Conservation (phyloP, 495 filamentous ascomycete species). For the Aspergillus homomorphus region DNA sequence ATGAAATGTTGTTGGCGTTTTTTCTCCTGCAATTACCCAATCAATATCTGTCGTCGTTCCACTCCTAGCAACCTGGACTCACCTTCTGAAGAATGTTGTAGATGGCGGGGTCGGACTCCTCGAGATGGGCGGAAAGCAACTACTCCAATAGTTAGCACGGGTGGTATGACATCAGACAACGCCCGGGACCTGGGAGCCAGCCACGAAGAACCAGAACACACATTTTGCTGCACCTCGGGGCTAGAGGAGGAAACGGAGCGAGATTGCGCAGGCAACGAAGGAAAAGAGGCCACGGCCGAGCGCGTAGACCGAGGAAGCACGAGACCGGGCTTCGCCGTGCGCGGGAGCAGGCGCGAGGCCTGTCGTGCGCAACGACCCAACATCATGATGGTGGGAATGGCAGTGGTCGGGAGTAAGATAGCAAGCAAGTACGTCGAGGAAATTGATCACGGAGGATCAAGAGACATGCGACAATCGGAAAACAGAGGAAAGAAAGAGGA, state of each 20-base stretch:
- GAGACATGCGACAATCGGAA: not conserved
- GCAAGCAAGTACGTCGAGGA: slow-evolving; percentile 3
- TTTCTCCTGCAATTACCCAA: slow-evolving; percentile 68
- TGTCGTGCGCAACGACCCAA: slow-evolving; percentile 43
- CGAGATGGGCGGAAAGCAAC: slow-evolving; percentile 74
- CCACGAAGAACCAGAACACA: slow-evolving; percentile 10
- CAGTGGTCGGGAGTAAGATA: not conserved
- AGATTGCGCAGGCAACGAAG: slow-evolving; percentile 27
- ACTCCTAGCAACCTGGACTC: slow-evolving; percentile 2
- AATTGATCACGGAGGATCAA: slow-evolving; percentile 1
- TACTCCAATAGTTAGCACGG: slow-evolving; percentile 27
- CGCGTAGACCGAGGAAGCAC: slow-evolving; percentile 14
- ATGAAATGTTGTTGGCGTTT: slow-evolving; percentile 93
- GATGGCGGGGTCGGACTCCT: slow-evolving; percentile 82
- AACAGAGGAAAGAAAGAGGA: not conserved
- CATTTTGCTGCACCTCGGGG: slow-evolving; percentile 45
- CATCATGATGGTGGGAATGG: slow-evolving; percentile 26
- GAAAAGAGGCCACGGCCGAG: slow-evolving; percentile 18
- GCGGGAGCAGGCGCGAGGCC: slow-evolving; percentile 38
- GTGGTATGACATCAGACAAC: slow-evolving; percentile 8
- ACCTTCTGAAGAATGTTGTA: slow-evolving; percentile 90
- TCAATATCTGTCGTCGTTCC: not conserved
- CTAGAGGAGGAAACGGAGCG: slow-evolving; percentile 39
- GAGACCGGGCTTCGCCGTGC: slow-evolving; percentile 25
- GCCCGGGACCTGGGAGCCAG: not conserved